These are phyloP conservation scores for Phytophthora pistaciae DNA, from an alignment of 352 stramenopile genomes.

Conservation along the genomic window DNA sequence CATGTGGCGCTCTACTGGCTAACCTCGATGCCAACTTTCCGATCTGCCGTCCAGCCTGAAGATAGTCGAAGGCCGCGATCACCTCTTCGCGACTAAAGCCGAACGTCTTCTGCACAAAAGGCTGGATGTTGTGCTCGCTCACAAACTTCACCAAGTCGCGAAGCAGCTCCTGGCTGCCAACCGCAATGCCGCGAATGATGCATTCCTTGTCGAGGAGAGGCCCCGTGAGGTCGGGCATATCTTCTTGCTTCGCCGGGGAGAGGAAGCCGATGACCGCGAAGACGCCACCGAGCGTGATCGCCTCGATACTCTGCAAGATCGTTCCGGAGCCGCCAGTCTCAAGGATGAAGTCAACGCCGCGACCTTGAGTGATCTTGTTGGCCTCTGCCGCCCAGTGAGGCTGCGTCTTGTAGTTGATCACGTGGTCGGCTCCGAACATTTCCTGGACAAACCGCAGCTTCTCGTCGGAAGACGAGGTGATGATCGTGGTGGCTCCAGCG, in stretches of 20 bases:
- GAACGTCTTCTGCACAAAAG: slow-evolving; percentile 16
- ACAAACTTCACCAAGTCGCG: slow-evolving; percentile 8
- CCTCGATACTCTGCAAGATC: slow-evolving; percentile 10
- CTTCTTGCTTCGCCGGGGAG: slow-evolving; percentile 9
- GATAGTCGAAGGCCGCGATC: slow-evolving; percentile 3
- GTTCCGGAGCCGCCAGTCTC: slow-evolving; percentile 9
- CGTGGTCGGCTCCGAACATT: slow-evolving; percentile 10
- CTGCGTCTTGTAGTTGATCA: slow-evolving; percentile 15
- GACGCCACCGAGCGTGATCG: neutral
- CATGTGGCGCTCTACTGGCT: neutral
- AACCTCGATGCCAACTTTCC: slow-evolving; percentile 16
- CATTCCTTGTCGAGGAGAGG: neutral
- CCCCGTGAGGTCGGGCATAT: slow-evolving; percentile 5
- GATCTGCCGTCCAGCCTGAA: slow-evolving; percentile 8
- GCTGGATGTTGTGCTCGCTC: slow-evolving; percentile 2
- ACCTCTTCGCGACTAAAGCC: slow-evolving; percentile 9
- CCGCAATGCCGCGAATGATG: slow-evolving; percentile 12
- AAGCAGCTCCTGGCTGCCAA: neutral
- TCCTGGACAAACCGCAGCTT: slow-evolving; percentile 29
- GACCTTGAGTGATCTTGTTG: slow-evolving; percentile 4
- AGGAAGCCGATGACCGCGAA: slow-evolving; percentile 6
- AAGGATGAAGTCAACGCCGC: slow-evolving; percentile 7
- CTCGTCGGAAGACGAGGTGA: slow-evolving; percentile 11
- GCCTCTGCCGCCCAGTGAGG: slow-evolving; percentile 3
- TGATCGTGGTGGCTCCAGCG: slow-evolving; percentile 15